Evolutionary conservation across 1,139 yeast genomes (phyloP).

Genomic region (Yamadazyma buinensis): DNA sequence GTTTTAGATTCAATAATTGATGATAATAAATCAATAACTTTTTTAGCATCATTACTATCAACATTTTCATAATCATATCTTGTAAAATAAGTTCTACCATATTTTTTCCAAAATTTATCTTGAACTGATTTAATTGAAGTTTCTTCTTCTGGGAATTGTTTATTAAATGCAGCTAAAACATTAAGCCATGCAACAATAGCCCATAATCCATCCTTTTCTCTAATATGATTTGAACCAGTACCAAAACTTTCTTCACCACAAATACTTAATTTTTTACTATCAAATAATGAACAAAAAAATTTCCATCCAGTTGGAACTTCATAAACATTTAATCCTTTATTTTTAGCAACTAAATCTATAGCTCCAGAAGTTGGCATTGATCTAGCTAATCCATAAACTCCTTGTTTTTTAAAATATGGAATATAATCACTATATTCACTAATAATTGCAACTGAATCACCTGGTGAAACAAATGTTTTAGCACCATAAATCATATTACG

Average conservation of each 20-base stretch:
- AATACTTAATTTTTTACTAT: conserved; percentile 86
- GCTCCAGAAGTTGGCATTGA: conserved; percentile 98
- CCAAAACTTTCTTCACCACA: conserved; percentile 99
- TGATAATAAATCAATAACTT: conserved; percentile 59
- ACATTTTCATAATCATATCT: conserved; percentile 93
- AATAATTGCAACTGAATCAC: conserved; percentile 96
- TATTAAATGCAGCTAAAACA: conserved; percentile 78
- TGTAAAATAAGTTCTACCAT: conserved; percentile 97
- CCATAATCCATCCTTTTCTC: conserved; percentile 98
- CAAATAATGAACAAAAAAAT: conserved; percentile 93
- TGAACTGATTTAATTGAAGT: conserved; percentile 79
- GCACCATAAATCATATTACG: conserved; percentile 98
- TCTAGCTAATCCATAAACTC: conserved; percentile 92
- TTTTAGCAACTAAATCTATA: conserved; percentile 83
- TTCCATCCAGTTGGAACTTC: conserved; percentile 99
- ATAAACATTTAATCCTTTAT: conserved; percentile 69
- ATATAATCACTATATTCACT: conserved; percentile 87
- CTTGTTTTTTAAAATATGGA: conserved; percentile 85
- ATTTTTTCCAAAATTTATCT: conserved; percentile 81
- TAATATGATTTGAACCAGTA: conserved; percentile 94
- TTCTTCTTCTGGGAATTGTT: conserved; percentile 47
- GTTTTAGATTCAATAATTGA: conserved; percentile 30
- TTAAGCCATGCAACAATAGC: conserved; percentile 97
- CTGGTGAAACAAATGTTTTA: conserved; percentile 93
- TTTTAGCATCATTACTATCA: conserved; percentile 67